Evolutionary conservation across 2,329 filamentous ascomycete species (phyloP).

Genomic region (Fusarium keratoplasticum): DNA sequence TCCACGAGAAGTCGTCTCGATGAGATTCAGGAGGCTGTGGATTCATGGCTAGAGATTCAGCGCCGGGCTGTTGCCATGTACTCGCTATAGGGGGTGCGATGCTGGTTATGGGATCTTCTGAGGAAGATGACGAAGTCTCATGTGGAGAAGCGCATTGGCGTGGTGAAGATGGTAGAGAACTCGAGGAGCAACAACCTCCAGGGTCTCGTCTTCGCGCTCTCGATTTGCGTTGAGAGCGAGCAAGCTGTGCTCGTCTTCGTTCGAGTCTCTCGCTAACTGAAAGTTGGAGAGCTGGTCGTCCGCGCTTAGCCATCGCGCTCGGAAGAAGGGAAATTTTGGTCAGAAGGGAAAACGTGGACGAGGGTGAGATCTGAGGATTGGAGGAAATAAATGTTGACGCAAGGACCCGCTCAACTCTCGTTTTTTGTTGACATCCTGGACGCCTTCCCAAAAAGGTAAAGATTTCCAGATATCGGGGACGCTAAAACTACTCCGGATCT

Average conservation of each 20-base stretch:
- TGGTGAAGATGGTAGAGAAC: neutral
- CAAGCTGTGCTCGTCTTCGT: neutral
- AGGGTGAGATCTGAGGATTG: neutral
- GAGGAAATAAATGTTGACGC: neutral
- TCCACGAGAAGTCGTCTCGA: neutral
- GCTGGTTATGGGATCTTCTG: neutral
- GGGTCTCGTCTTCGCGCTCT: neutral
- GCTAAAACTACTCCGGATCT: neutral
- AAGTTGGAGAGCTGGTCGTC: neutral
- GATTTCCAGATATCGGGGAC: neutral
- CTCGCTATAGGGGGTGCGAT: accelerated
- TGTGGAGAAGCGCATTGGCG: neutral
- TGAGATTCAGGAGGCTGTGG: neutral
- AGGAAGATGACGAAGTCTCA: neutral
- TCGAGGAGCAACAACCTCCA: neutral
- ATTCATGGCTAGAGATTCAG: neutral
- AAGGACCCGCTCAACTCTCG: neutral
- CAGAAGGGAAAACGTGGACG: neutral
- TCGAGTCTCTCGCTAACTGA: neutral
- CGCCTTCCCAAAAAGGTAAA: neutral
- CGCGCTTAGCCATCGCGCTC: neutral
- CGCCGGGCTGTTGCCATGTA: neutral
- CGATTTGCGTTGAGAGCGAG: neutral
- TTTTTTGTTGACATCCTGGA: neutral
- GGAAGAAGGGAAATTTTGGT: neutral